These are phyloP conservation scores for Aspergillus fructus DNA, from an alignment of 2,329 filamentous ascomycete species.

Conservation along the genomic window DNA sequence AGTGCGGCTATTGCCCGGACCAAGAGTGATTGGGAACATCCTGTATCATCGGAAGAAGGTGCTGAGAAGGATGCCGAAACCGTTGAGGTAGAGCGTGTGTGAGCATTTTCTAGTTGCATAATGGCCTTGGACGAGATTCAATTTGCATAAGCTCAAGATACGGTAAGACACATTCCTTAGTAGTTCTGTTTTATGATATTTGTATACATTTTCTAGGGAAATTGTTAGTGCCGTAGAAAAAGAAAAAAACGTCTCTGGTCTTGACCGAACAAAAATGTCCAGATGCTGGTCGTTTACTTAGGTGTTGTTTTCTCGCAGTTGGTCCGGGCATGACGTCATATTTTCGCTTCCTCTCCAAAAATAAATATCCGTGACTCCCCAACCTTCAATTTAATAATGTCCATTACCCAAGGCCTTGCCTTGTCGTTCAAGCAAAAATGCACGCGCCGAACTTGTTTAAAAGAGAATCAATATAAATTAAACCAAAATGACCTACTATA, in stretches of 20 bases:
- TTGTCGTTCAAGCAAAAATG: neutral
- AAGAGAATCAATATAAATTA: neutral
- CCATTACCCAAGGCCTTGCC: too few species aligned
- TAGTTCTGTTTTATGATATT: too few species aligned
- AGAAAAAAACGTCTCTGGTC: too few species aligned
- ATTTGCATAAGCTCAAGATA: neutral
- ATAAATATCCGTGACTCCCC: neutral
- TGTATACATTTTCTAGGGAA: too few species aligned
- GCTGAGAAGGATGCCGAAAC: neutral
- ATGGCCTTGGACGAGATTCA: neutral
- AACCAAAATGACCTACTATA: slow-evolving; percentile 35
- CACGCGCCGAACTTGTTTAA: neutral
- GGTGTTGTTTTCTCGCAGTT: neutral
- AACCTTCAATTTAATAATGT: neutral
- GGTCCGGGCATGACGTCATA: neutral
- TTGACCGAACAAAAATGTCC: too few species aligned
- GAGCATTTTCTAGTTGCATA: neutral
- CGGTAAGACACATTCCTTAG: too few species aligned
- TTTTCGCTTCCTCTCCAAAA: neutral
- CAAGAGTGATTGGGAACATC: neutral
- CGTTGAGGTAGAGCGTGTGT: neutral
- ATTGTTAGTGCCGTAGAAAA: too few species aligned
- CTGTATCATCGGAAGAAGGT: neutral
- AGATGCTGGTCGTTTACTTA: too few species aligned
- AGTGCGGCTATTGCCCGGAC: neutral